Evolutionary conservation across 371 early-diverging fungal species (phyloP), one percentile per base, ranked within the genome.

Genomic region (Haplosporangium sp.): DNA sequence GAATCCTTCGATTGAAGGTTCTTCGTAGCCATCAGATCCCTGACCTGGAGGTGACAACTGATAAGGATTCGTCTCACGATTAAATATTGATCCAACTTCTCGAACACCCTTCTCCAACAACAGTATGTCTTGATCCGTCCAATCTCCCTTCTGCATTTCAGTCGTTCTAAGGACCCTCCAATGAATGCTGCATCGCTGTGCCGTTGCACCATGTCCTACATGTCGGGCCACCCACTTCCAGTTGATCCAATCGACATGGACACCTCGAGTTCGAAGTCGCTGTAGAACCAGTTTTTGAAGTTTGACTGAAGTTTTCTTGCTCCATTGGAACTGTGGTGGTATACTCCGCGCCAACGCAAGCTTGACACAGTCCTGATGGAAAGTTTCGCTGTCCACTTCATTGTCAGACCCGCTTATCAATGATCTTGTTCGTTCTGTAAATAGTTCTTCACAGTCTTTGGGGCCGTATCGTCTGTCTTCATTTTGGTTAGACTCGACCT

Each of bases 151-250:
- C 19, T 61, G 63, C n/a, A 38, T n/a, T 3, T 74, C 71, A 4
- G n/a, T 19, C 44, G 11, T 57, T 34, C 81, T 71, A n/a, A 81
- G 38, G 5, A 35, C 5, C 4, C 72, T 60, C 81, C 81, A 81
- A 37, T 81, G 81, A 1, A 59, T 17, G 34, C 39, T 69, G 44
- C 81, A 81, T 5, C 72, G 58, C 40, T 65, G 61, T 0, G 68
- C 62, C 0, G 74, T 47, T 11, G 59, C 81, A 3, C 69, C 74
- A 19, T 57, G 66, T 1, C 81, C 81, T 1, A 81, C 61, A 69
- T 74, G 81, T 1, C 81, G 67, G 1, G 81, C 75, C 8, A 81
- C 81, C 81, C 81, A 81, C 20, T 64, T 67, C 81, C 81, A 81
- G 53, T 81, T 81, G 39, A 81, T 55, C 81, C 81, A 81, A 38